Percentiles rank a stretch among this genome's conserved stretches.
phyloP scores from a whole-genome alignment of 805 yeast genomes.

The Huiozyma sinensis region DNA sequence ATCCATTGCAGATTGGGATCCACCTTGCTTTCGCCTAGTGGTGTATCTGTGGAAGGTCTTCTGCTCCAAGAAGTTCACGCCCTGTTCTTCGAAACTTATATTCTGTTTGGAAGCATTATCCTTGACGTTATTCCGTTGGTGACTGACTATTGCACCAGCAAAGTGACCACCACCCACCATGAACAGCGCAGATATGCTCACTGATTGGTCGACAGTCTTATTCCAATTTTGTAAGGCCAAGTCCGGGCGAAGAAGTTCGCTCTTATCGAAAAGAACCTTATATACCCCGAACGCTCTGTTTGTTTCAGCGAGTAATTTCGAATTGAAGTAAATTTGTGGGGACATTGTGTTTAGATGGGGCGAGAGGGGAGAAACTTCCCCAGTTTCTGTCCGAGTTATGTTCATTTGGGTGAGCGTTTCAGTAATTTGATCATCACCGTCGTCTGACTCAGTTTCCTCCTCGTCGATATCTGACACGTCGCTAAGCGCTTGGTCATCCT shows the following conservation, averaged over 20 bases:
- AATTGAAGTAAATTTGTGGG: slow-evolving; percentile 52
- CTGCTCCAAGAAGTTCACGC: slow-evolving; percentile 56
- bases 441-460: slow-evolving; percentile 17
- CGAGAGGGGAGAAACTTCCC: not conserved
- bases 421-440: slow-evolving; percentile 4
- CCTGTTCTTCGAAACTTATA: slow-evolving; percentile 45
- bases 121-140: slow-evolving; percentile 43
- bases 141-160: slow-evolving; percentile 88
- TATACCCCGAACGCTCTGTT: slow-evolving; percentile 51
- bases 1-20: slow-evolving; percentile 87
- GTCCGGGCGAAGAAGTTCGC: slow-evolving; percentile 39
- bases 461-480: slow-evolving; percentile 24
- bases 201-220: slow-evolving; percentile 10
- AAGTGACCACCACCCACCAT: slow-evolving; percentile 98
- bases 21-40: slow-evolving; percentile 95
- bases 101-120: slow-evolving; percentile 44
- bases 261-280: slow-evolving; percentile 45
- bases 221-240: slow-evolving; percentile 35
- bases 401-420: not conserved
- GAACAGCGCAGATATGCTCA: slow-evolving; percentile 57
- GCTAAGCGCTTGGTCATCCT: slow-evolving; percentile 9
- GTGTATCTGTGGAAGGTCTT: slow-evolving; percentile 93
- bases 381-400: not conserved
- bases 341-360: slow-evolving; percentile 48
- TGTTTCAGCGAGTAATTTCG: slow-evolving; percentile 31